A percentile compares a stretch with the other conserved stretches of the same genome.
Conservation (phyloP, 1,139 yeast genomes). For the Entelexis paramagnoliae region DNA sequence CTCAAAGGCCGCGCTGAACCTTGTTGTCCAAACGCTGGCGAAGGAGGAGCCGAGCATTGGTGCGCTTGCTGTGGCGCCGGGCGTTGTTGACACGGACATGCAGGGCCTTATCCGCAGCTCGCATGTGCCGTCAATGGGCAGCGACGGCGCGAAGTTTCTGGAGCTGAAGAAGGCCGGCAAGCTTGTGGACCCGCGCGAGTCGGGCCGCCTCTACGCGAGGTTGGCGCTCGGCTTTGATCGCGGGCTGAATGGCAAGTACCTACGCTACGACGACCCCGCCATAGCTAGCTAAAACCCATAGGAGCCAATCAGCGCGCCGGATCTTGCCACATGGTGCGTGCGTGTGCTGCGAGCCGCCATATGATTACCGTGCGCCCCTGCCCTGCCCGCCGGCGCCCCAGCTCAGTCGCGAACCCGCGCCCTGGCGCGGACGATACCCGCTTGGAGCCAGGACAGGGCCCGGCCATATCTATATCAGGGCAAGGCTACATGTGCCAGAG, state of each 20-base stretch:
- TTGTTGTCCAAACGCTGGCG: slow-evolving; percentile 54
- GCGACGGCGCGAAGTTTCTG: slow-evolving; percentile 47
- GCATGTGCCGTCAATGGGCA: slow-evolving; percentile 48
- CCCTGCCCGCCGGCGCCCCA: neutral
- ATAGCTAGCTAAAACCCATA: neutral
- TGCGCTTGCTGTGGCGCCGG: slow-evolving; percentile 75
- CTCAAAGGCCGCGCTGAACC: slow-evolving; percentile 82
- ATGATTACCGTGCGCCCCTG: neutral
- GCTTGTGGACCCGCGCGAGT: slow-evolving; percentile 55
- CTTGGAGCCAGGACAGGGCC: too few species aligned
- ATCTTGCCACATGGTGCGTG: slow-evolving; percentile 3
- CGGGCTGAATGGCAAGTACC: slow-evolving; percentile 51
- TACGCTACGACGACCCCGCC: slow-evolving; percentile 36
- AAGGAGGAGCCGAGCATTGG: slow-evolving; percentile 52
- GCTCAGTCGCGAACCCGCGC: neutral
- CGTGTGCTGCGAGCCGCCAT: neutral
- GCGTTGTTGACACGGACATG: slow-evolving; percentile 86
- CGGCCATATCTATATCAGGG: neutral
- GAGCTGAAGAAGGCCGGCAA: slow-evolving; percentile 47
- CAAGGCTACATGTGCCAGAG: neutral
- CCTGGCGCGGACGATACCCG: neutral
- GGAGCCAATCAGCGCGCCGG: neutral
- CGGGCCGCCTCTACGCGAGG: slow-evolving; percentile 58
- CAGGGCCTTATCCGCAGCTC: slow-evolving; percentile 61
- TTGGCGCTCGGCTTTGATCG: slow-evolving; percentile 39